Evolutionary conservation across 192 early-diverging fungal species (phyloP), one percentile per base, ranked within the genome.

Genomic region (Lobosporangium transversale): DNA sequence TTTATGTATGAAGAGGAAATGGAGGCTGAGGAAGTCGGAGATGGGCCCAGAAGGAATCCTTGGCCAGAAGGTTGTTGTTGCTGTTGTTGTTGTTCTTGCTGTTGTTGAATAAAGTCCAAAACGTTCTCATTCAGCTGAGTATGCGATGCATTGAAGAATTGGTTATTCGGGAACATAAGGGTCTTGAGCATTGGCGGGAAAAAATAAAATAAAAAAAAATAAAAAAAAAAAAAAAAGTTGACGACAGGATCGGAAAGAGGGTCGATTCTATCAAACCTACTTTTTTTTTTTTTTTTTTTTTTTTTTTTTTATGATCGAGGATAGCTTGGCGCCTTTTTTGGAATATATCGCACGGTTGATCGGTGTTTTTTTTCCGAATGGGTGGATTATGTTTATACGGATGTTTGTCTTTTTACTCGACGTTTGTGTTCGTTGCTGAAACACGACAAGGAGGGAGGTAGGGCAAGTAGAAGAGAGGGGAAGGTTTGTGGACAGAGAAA

Each of bases 1-100:
- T 71, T 61, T 57, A 62, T 56, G 33, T 56, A 37, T 18, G 54
- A 58, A 53, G 61, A 64, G 37, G 23, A 37, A 44, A 48, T 58
- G 23, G 59, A 67, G 33, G 53, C 35, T 29, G 56, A 58, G 44
- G 40, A 9, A 23, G 62, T 32, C 26, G 15, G 21, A 4, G 50
- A 45, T 8, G 52, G 51, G 85, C 81, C 87, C 85, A 90, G 79
- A 85, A 87, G 50, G 88, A 56, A 33, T 3, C 56, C 51, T 55
- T 69, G 66, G 20, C 29, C 53, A 50, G 47, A 1, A 48, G 43
- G 8, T 74, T 43, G 20, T 2, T 53, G 37, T 23, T 44, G 54
- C 7, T 69, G 67, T 29, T 59, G 67, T 5, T 68, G 66, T n/a
- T 58, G 56, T 12, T 68, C 48, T 35, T 59, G 48, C 29, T 68